phyloP scores from a whole-genome alignment of 768 basidiomycete species.

The Flagelloscypha sp. region DNA sequence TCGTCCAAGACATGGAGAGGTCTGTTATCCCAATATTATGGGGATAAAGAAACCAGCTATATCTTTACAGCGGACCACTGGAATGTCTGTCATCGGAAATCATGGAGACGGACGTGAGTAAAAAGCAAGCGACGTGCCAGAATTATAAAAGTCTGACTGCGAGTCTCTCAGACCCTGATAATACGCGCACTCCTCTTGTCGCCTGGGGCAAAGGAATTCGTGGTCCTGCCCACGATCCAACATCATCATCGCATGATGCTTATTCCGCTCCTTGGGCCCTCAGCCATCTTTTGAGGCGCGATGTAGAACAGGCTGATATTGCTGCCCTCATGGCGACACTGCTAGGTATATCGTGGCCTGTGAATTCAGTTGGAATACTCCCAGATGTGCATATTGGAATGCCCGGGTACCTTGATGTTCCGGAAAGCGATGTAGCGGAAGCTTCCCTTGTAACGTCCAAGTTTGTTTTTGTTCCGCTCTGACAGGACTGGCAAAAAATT shows the following conservation, averaged over 20 bases:
- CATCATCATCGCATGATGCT: slow-evolving; percentile 59
- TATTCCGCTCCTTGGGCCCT: slow-evolving; percentile 63
- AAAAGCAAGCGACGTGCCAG: slow-evolving; percentile 2
- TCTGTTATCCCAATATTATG: slow-evolving; percentile 55
- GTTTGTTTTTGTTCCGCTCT: slow-evolving; percentile 20
- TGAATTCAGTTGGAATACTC: slow-evolving; percentile 74
- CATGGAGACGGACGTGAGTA: slow-evolving; percentile 77
- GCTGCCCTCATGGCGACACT: slow-evolving; percentile 71
- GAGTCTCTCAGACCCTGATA: slow-evolving; percentile 60
- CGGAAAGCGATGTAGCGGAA: slow-evolving; percentile 42
- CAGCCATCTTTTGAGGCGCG: slow-evolving; percentile 49
- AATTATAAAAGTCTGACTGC: slow-evolving; percentile 6
- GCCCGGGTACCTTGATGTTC: slow-evolving; percentile 49
- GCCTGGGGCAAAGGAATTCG: slow-evolving; percentile 78
- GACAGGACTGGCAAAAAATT: slow-evolving; percentile 1
- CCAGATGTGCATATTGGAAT: slow-evolving; percentile 60
- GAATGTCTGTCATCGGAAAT: slow-evolving; percentile 83
- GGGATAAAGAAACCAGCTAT: slow-evolving; percentile 61
- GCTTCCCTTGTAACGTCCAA: slow-evolving; percentile 59
- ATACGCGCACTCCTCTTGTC: slow-evolving; percentile 77
- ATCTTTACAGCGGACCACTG: slow-evolving; percentile 86
- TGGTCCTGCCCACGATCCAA: slow-evolving; percentile 50
- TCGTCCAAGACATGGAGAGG: slow-evolving; percentile 61
- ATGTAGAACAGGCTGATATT: slow-evolving; percentile 80
- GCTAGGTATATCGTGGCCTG: slow-evolving; percentile 67